Percentiles rank a stretch among this genome's conserved stretches.
Evolutionary conservation across 169 alveolate genomes (phyloP).

Genomic region (Eimeria praecox): DNA sequence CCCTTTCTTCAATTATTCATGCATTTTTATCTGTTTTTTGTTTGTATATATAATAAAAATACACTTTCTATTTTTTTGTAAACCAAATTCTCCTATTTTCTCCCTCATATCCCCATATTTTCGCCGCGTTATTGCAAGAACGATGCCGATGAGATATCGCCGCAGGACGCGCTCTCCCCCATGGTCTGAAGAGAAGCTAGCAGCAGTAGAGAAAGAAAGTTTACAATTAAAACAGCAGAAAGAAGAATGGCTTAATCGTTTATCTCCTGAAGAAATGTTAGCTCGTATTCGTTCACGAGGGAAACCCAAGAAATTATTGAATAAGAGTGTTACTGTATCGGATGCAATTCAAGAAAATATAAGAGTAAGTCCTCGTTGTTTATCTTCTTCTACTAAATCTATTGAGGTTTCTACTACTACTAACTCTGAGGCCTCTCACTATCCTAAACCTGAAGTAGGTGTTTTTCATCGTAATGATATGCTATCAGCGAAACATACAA

Average conservation of each 20-base stretch:
- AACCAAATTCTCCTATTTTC: no score
- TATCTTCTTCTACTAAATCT: no score
- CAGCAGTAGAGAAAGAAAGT: neutral
- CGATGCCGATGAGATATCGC: neutral
- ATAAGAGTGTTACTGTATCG: no score
- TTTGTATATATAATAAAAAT: no score
- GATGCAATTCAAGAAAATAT: no score
- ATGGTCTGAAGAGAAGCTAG: constrained; percentile 1
- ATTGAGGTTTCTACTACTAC: no score
- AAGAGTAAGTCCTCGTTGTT: no score
- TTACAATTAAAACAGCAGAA: neutral
- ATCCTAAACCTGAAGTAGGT: neutral
- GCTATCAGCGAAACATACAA: neutral
- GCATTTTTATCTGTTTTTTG: neutral
- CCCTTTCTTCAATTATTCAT: neutral
- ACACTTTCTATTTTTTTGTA: neutral
- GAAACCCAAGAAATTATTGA: no score
- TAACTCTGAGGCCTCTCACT: no score
- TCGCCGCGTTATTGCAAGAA: neutral
- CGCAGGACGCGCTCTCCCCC: neutral
- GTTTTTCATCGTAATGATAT: neutral
- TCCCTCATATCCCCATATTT: no score
- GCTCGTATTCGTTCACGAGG: no score
- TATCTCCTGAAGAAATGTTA: neutral
- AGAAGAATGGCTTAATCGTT: neutral